A percentile compares a stretch with the other conserved stretches of the same genome.
Conservation (phyloP, 108 stramenopile genomes). For the Cyclotella cryptica region DNA sequence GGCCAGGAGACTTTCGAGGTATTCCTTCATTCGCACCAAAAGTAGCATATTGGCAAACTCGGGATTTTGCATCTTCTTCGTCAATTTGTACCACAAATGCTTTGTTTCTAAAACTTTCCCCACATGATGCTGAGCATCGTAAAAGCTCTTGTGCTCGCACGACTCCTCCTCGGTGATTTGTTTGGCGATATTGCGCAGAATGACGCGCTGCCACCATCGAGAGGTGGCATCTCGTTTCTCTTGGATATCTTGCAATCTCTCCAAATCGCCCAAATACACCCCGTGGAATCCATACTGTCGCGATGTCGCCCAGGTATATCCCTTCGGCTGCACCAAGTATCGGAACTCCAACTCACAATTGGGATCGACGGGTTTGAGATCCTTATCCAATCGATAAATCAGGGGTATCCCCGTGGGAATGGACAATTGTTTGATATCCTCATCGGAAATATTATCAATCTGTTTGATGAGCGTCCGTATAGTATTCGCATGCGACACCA, state of each 20-base stretch:
- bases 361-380: slow-evolving; percentile 84
- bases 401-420: slow-evolving; percentile 89
- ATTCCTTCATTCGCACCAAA: slow-evolving; percentile 72
- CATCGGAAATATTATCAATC: slow-evolving; percentile 84
- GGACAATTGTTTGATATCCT: slow-evolving; percentile 88
- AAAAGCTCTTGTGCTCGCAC: slow-evolving; percentile 33
- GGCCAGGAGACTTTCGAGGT: slow-evolving; percentile 70
- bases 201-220: slow-evolving; percentile 86
- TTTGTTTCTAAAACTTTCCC: slow-evolving; percentile 73
- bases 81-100: slow-evolving; percentile 76
- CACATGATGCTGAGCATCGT: slow-evolving; percentile 18
- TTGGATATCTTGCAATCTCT: slow-evolving; percentile 86
- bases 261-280: slow-evolving; percentile 85
- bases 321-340: slow-evolving; percentile 86
- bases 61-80: slow-evolving; percentile 71
- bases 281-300: slow-evolving; percentile 80
- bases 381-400: slow-evolving; percentile 83
- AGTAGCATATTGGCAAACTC: slow-evolving; percentile 85
- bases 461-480: slow-evolving; percentile 86
- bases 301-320: slow-evolving; percentile 86
- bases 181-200: slow-evolving; percentile 80
- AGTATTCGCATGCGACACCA: slow-evolving; percentile 90
- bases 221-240: slow-evolving; percentile 80
- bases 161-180: slow-evolving; percentile 53
- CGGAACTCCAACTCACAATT: slow-evolving; percentile 75